These are phyloP conservation scores for Trichoderma semiorbis DNA, from an alignment of 2,329 filamentous ascomycete genomes.

Conservation along the genomic window DNA sequence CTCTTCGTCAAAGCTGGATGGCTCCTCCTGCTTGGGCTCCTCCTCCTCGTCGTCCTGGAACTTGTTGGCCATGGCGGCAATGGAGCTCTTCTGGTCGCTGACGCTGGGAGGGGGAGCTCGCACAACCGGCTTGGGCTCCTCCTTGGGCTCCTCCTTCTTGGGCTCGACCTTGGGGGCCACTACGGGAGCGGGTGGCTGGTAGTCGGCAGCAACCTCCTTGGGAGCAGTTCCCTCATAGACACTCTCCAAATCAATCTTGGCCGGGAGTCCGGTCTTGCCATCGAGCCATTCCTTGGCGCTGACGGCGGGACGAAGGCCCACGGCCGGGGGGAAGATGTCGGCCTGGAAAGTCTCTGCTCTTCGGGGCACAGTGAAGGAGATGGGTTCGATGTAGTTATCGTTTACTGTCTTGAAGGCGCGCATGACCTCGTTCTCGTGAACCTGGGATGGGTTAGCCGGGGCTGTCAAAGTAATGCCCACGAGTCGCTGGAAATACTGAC, in stretches of 20 bases:
- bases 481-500: constrained; percentile 44
- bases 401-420: constrained; percentile 96
- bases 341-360: constrained; percentile 94
- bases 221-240: constrained; percentile 82
- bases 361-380: constrained; percentile 94
- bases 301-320: constrained; percentile 75
- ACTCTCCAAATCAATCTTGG: constrained; percentile 92
- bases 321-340: constrained; percentile 89
- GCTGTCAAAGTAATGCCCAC: not conserved
- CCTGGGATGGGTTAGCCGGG: constrained; percentile 40
- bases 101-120: constrained; percentile 59
- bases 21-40: constrained; percentile 54
- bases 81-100: constrained; percentile 82
- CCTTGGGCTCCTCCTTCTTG: constrained; percentile 42
- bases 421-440: constrained; percentile 95
- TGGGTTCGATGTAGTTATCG: constrained; percentile 89
- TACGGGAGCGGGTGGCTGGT: constrained; percentile 53
- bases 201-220: constrained; percentile 70
- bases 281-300: constrained; percentile 78
- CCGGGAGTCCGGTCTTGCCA: constrained; percentile 78
- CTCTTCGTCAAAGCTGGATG: constrained; percentile 84
- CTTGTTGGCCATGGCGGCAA: constrained; percentile 79
- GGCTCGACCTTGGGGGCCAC: constrained; percentile 39
- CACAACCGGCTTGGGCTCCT: constrained; percentile 50
- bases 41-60: constrained; percentile 71